Evolutionary conservation across 495 filamentous ascomycete species (phyloP), one percentile per base, ranked within the genome.

Genomic region (Penicillium robsamsonii): DNA sequence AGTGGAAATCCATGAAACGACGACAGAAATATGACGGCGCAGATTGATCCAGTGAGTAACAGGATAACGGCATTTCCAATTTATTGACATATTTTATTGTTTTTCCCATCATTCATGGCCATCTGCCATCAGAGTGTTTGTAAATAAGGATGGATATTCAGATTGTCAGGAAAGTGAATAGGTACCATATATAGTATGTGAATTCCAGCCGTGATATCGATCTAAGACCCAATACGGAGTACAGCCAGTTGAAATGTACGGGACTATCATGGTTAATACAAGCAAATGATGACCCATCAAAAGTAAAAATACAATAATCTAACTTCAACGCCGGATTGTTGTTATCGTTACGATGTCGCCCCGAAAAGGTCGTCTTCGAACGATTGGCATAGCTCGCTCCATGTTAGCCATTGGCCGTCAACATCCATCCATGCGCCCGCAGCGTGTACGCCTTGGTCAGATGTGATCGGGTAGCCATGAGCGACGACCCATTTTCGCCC

Each of bases 1-100:
- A 94, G 68, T 96, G 91, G 92, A 84, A 79, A 63, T 87, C 81
- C 18, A 89, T 96, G 42, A 92, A 52, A 50, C 30, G 29, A 33
- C 18, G 45, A 20, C 33, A 54, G 42, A 58, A 51, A 20, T 24
- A 20, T 13, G 31, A 30, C 5, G n/a, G 31, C 11, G 22, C 31
- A 44, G 43, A 30, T 46, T 46, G 31, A 54, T 20, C 15, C 13
- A 13, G 3, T 20, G 8, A 47, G 20, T 46, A 54, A 15, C 29
- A 24, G 31, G 42, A 45, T 15, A 15, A 20, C 5, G 4, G 42
- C 15, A 6, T 18, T 54, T 13, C 13, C 5, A 10, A n/a, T n/a
- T 42, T n/a, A 15, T 45, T 25, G 30, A 24, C n/a, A 18, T 31
- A 18, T 13, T 10, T 20, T 30, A 9, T 43, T 42, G 24, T 29